Percentiles rank a stretch among this genome's conserved stretches.
Evolutionary conservation across 169 alveolate species (phyloP).

Genomic region (Plasmodium yoelii): DNA sequence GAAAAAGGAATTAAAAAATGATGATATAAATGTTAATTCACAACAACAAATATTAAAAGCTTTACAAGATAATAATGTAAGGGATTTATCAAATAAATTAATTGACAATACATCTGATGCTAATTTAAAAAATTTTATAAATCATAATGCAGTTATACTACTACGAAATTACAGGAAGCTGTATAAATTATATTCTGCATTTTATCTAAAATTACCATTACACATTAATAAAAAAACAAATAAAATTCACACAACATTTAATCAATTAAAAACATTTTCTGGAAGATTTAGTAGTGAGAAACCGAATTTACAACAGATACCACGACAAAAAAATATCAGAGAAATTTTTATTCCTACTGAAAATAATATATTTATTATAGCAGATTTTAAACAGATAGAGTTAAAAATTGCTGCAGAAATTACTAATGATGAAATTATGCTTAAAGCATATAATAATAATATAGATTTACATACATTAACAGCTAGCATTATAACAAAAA

Average conservation of each 20-base stretch:
- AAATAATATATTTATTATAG: slow-evolving; percentile 85
- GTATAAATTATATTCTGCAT: slow-evolving; percentile 88
- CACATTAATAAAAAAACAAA: slow-evolving; percentile 84
- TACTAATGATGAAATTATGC: slow-evolving; percentile 88
- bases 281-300: slow-evolving; percentile 92
- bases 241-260: slow-evolving; percentile 88
- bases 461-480: slow-evolving; percentile 85
- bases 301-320: slow-evolving; percentile 92
- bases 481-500: slow-evolving; percentile 84
- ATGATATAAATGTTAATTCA: slow-evolving; percentile 84
- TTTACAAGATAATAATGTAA: slow-evolving; percentile 82
- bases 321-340: slow-evolving; percentile 87
- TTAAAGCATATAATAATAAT: slow-evolving; percentile 86
- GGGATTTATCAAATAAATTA: slow-evolving; percentile 78
- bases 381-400: slow-evolving; percentile 91
- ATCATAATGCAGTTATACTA: slow-evolving; percentile 86
- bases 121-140: slow-evolving; percentile 83
- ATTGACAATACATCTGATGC: slow-evolving; percentile 88
- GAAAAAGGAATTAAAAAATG: slow-evolving; percentile 78
- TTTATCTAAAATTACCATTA: slow-evolving; percentile 86
- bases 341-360: slow-evolving; percentile 87
- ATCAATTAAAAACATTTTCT: slow-evolving; percentile 90
- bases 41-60: slow-evolving; percentile 87
- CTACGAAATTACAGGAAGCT: slow-evolving; percentile 85
- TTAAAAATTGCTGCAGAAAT: slow-evolving; percentile 91